phyloP scores from a whole-genome alignment of 192 early-diverging fungal species.

The Umbelopsis sp. region DNA sequence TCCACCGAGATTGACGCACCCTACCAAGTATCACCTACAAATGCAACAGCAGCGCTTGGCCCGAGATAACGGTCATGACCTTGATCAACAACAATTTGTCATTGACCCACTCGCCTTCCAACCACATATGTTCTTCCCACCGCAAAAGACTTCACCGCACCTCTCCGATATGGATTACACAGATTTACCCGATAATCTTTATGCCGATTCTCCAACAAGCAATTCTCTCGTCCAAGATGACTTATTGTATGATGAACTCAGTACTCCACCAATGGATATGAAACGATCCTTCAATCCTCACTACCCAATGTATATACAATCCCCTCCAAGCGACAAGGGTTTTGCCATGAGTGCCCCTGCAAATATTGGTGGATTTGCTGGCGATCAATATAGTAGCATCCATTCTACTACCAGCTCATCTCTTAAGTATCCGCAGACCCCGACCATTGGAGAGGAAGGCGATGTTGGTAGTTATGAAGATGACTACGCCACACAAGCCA shows the following conservation, averaged over 20 bases:
- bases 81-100: slow-evolving; percentile 18
- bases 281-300: slow-evolving; percentile 15
- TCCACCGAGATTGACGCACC: slow-evolving; percentile 11
- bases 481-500: slow-evolving; percentile 36
- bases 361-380: slow-evolving; percentile 23
- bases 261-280: slow-evolving; percentile 14
- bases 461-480: slow-evolving; percentile 28
- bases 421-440: slow-evolving; percentile 9
- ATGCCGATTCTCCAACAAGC: slow-evolving; percentile 7
- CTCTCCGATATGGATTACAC: slow-evolving; percentile 33
- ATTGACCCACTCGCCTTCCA: slow-evolving; percentile 4
- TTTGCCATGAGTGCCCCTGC: slow-evolving; percentile 40
- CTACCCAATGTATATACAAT: slow-evolving; percentile 17
- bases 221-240: slow-evolving; percentile 6
- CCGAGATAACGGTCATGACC: slow-evolving; percentile 4
- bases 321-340: slow-evolving; percentile 10
- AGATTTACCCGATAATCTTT: slow-evolving; percentile 17
- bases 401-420: slow-evolving; percentile 13
- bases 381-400: background rate
- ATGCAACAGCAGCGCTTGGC: slow-evolving; percentile 10
- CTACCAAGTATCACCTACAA: slow-evolving; percentile 9
- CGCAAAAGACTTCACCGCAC: slow-evolving; percentile 24
- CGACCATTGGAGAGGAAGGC: slow-evolving; percentile 11
- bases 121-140: slow-evolving; percentile 1
- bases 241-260: slow-evolving; percentile 8